phyloP scores from a whole-genome alignment of 225 moss, liverwort and hornwort genomes.

The Neckera pumila region DNA sequence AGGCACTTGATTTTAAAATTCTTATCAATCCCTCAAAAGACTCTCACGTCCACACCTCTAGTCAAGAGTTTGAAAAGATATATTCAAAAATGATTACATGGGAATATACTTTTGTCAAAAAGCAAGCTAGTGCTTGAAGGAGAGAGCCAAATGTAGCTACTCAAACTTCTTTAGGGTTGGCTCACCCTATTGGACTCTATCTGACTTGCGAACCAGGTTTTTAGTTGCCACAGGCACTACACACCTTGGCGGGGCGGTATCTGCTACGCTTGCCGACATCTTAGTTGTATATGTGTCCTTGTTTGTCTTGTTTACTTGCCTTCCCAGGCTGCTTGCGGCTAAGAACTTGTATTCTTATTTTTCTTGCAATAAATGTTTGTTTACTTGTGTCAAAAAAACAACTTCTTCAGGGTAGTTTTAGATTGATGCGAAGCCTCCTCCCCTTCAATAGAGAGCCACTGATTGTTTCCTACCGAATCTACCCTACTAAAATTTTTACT shows the following conservation, averaged over 20 bases:
- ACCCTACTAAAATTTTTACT: neutral
- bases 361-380: too few species aligned
- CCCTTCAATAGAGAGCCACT: rapidly evolving
- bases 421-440: rapidly evolving
- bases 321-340: too few species aligned
- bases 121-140: rapidly evolving
- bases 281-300: too few species aligned
- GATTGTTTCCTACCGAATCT: rapidly evolving
- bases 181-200: too few species aligned
- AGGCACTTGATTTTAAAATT: neutral
- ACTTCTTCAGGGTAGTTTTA: neutral
- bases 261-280: too few species aligned
- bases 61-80: neutral
- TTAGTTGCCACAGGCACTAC: too few species aligned
- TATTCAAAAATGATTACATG: neutral
- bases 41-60: rapidly evolving
- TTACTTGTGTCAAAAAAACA: too few species aligned
- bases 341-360: too few species aligned
- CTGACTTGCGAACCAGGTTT: too few species aligned
- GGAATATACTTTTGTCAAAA: neutral
- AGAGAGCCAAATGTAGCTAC: neutral
- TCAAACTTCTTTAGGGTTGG: neutral
- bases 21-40: rapidly evolving
- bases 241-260: too few species aligned
- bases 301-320: too few species aligned